phyloP scores from a whole-genome alignment of 148 eudicot species.

The Amaranthus palmeri region DNA sequence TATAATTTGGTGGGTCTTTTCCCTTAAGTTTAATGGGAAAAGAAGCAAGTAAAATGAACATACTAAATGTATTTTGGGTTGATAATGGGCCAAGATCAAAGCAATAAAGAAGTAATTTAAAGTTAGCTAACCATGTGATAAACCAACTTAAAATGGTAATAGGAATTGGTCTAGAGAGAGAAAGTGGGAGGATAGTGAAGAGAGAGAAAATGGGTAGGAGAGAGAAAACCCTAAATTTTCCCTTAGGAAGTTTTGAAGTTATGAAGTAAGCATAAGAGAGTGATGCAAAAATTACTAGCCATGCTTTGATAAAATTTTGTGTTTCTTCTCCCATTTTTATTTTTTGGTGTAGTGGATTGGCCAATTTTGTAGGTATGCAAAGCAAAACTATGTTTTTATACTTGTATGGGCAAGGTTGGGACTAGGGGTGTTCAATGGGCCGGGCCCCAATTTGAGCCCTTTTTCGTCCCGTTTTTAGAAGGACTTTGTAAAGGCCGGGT shows the following conservation, averaged over 20 bases:
- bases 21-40: slow-evolving; percentile 41
- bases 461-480: too few relatives aligned
- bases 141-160: slow-evolving; percentile 44
- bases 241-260: slow-evolving; percentile 42
- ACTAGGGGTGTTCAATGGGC: too few relatives aligned
- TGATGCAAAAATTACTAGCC: slow-evolving; percentile 23
- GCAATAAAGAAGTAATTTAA: slow-evolving; percentile 18
- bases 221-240: slow-evolving; percentile 41
- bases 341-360: background rate
- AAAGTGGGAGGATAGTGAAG: slow-evolving; percentile 56
- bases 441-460: too few relatives aligned
- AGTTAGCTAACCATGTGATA: slow-evolving; percentile 37
- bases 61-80: slow-evolving; percentile 28
- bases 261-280: slow-evolving; percentile 48
- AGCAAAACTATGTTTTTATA: too few relatives aligned
- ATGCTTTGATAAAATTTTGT: slow-evolving; percentile 29
- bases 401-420: too few relatives aligned
- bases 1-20: background rate
- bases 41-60: slow-evolving; percentile 37
- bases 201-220: slow-evolving; percentile 55
- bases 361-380: too few relatives aligned
- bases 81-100: slow-evolving; percentile 27
- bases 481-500: too few relatives aligned
- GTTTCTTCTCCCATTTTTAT: slow-evolving; percentile 25
- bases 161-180: slow-evolving; percentile 32